Conservation (phyloP, 2,329 filamentous ascomycete genomes). For the Huntiella abstrusa region DNA sequence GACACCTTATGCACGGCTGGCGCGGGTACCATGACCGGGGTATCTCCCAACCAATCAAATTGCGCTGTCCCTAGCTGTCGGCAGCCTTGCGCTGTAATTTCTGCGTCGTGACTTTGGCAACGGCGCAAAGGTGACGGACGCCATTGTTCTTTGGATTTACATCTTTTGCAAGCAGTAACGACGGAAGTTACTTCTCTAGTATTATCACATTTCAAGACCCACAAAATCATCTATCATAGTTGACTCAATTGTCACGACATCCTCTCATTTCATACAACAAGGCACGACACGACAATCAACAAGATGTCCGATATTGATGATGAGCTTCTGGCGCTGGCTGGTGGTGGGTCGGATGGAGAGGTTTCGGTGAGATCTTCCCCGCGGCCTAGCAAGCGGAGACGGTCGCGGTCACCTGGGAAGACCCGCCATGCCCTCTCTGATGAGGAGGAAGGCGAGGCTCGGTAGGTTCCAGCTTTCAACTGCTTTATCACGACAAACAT, state of each 20-base stretch:
- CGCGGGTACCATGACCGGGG: neutral
- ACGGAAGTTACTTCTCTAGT: too few species aligned
- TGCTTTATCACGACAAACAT: neutral
- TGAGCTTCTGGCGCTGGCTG: slow-evolving; percentile 82
- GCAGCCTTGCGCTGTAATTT: too few species aligned
- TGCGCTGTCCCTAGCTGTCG: too few species aligned
- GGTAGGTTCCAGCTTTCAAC: neutral
- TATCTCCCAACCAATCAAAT: too few species aligned
- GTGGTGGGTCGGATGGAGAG: slow-evolving; percentile 45
- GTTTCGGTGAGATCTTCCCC: slow-evolving; percentile 15
- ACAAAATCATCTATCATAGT: too few species aligned
- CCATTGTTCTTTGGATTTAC: too few species aligned
- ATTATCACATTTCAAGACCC: too few species aligned
- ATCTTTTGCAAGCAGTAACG: too few species aligned
- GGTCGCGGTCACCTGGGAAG: slow-evolving; percentile 18
- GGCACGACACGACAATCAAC: neutral
- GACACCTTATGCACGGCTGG: neutral
- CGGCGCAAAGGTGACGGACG: too few species aligned
- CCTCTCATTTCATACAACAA: neutral
- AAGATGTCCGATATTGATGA: slow-evolving; percentile 81
- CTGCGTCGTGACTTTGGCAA: too few species aligned
- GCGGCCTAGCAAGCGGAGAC: neutral
- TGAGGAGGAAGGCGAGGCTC: slow-evolving; percentile 59
- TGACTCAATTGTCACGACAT: too few species aligned
- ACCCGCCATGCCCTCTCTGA: slow-evolving; percentile 21